Base-by-base conservation (phyloP, 257 asterid species). In the Nicotiana benthamiana region DNA sequence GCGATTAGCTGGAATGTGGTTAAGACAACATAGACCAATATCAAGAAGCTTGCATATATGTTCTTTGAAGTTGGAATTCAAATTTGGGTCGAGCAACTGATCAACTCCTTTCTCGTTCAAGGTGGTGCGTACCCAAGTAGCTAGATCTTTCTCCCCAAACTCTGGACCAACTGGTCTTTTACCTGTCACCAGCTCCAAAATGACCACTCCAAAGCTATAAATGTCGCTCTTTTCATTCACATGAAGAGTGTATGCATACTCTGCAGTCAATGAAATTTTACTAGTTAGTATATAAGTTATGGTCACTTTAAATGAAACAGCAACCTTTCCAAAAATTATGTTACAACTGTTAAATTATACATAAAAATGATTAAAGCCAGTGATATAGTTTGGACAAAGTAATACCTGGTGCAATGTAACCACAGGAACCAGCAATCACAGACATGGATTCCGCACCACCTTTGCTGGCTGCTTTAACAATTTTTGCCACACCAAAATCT, bases 381-480 rank as follows among this genome's bases (percentile, higher is more conserved):
- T 60, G 18, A 17, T 24, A 59, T 46, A 57, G 12, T 17, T 15
- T 36, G 46, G 11, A 62, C 26, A 26, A 26, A 34, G 72, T n/a
- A 51, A 60, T 87, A 92, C 98, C 97, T 88, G 98, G 98, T 15
- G 97, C 98, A 86, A 94, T 93, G 88, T 94, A 94, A 56, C 98
- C 98, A 24, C 86, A 90, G 36, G 98, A 89, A 67, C 98, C 98
- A 82, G 96, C 96, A 83, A 94, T 84, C 0, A 77, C 90, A 22
- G 98, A 90, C 98, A 92, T 94, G 80, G 91, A 82, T 51, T 90
- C 89, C 0, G 84, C 83, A 8, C 64, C 72, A 27, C 91, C 89
- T 57, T 53, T 87, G 56, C 75, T 85, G 28, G 65, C 82, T 2
- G 84, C 57, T 64, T 79, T 83, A 13, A 90, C 87, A 53, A 87